Base-by-base conservation (phyloP, 169 alveolate genomes). In the Plasmodium adleri region DNA sequence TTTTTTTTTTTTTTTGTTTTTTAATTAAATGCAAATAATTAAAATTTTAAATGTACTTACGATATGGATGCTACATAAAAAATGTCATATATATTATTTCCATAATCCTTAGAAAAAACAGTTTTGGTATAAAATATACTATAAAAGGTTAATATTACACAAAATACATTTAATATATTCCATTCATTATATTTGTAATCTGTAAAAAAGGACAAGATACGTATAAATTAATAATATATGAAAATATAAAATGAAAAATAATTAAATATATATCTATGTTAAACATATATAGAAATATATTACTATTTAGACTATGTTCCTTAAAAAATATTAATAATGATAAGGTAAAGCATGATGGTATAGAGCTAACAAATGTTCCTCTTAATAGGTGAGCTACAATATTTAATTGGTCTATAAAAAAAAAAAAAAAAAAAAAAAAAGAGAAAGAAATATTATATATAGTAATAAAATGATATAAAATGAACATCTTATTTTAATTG, bases 301-400 rank as follows among this genome's bases (percentile, higher is more conserved):
- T 28, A 76, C 89, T 64, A 45, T 76, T 76, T 64, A 76, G 17
- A 60, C 89, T 76, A 22, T 76, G 89, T 20, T 76, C 89, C 76
- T 76, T 76, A 52, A 76, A 76, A 63, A 76, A 64, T 50, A 76
- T 76, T 58, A 76, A 76, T 64, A 76, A 76, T 66, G 89, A 76
- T 63, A 76, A 32, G 68, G 89, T 76, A 49, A 76, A 49, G 54
- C 89, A 76, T 63, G 89, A 76, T 64, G 89, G 89, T 49, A 76
- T 72, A 26, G 89, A 76, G 76, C 89, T 76, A 76, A 76, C 89
- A 76, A 76, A 76, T 68, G 89, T 76, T 64, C 89, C 89, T 66
- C 89, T 76, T 76, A 76, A 24, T 64, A 76, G 52, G 26, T 76
- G 89, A 10, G 89, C 89, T 76, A 76, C 89, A 50, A 76, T 76